Percentiles rank a stretch among this genome's conserved stretches.
Evolutionary conservation across 345 rosid species (phyloP).

Genomic region (Reutealis trisperma): DNA sequence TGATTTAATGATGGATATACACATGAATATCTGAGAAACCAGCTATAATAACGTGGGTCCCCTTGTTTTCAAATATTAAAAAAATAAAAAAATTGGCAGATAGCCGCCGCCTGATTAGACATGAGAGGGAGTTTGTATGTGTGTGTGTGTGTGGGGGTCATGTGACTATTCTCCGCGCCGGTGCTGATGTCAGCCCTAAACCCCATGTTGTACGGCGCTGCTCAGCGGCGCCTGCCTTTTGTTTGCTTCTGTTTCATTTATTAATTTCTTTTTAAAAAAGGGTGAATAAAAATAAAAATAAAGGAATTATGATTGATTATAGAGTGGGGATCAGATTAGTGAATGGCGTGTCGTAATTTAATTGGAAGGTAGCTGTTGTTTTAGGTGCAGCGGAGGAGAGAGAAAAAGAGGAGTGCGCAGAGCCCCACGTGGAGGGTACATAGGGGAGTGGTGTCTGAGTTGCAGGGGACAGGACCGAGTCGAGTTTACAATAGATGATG

Average conservation of each 20-base stretch:
- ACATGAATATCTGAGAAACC: constrained; percentile 3
- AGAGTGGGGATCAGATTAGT: constrained; percentile 10
- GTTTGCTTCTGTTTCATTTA: neutral
- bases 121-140: neutral
- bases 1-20: neutral
- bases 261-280: neutral
- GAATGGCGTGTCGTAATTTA: constrained; percentile 5
- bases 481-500: neutral
- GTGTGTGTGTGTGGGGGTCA: neutral
- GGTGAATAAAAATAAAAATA: neutral
- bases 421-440: constrained; percentile 30
- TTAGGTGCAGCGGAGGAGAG: neutral
- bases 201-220: constrained; percentile 10
- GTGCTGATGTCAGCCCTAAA: constrained; percentile 26
- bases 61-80: neutral
- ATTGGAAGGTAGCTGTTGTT: constrained; percentile 10
- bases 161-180: neutral
- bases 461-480: constrained; percentile 38
- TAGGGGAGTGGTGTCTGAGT: constrained; percentile 29
- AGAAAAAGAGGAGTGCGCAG: neutral
- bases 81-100: neutral
- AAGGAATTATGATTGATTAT: neutral
- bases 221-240: constrained; percentile 25
- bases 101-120: constrained; percentile 34
- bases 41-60: neutral